Evolutionary conservation across 768 basidiomycete genomes (phyloP).

Genomic region (Udeniomyces megalosporus): DNA sequence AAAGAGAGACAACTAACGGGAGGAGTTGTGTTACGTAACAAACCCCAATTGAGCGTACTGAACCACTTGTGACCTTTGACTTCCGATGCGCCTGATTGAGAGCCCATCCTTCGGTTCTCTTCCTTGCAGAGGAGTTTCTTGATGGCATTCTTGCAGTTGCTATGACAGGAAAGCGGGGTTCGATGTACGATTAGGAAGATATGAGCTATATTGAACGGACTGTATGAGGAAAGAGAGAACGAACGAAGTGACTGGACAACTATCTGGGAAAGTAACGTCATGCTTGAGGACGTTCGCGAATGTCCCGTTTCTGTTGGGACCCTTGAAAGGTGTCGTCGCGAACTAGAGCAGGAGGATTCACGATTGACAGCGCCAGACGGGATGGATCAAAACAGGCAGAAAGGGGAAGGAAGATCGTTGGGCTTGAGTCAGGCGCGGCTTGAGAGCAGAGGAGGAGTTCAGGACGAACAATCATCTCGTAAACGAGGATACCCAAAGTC

Average conservation of each 20-base stretch:
- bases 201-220: no score
- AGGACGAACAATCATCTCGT: slow-evolving; percentile 53
- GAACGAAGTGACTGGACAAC: slow-evolving; percentile 13
- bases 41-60: slow-evolving; percentile 85
- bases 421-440: no score
- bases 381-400: background rate
- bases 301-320: slow-evolving; percentile 79
- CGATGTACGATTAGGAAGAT: no score
- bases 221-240: slow-evolving; percentile 18
- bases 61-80: slow-evolving; percentile 99
- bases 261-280: slow-evolving; percentile 72
- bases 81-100: slow-evolving; percentile 87
- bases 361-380: background rate
- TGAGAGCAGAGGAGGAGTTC: no score
- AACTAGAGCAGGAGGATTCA: slow-evolving; percentile 40
- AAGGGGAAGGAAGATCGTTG: no score
- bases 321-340: slow-evolving; percentile 98
- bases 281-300: slow-evolving; percentile 86
- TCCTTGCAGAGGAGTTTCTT: slow-evolving; percentile 78
- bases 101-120: slow-evolving; percentile 72
- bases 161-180: no score
- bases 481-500: slow-evolving; percentile 95
- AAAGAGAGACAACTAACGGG: slow-evolving; percentile 45
- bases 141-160: slow-evolving; percentile 76
- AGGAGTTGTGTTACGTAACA: slow-evolving; percentile 77